Percentiles rank a stretch among this genome's conserved stretches.
Conservation (phyloP, 2,329 filamentous ascomycete genomes). For the Raffaelea deltoideospora region DNA sequence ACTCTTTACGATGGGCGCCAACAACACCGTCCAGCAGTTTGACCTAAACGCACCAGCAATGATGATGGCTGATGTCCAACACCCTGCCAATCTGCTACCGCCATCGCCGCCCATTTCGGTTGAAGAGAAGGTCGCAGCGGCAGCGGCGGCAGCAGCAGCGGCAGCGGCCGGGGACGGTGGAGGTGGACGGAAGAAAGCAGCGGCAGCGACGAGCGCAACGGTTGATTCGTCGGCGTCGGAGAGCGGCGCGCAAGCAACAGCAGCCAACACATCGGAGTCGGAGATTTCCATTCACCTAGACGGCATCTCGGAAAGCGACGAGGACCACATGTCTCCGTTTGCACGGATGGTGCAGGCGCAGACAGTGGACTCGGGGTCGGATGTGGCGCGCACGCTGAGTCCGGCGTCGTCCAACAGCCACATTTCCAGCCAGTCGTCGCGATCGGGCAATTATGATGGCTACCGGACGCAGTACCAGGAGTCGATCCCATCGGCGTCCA, state of each 20-base stretch:
- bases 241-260: neutral
- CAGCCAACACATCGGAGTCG: conserved; percentile 35
- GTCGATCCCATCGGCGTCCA: conserved; percentile 3
- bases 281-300: conserved; percentile 42
- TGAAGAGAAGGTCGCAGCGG: conserved; percentile 42
- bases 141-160: conserved; percentile 3
- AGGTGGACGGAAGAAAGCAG: too few relatives aligned
- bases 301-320: conserved; percentile 57
- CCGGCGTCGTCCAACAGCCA: conserved; percentile 49
- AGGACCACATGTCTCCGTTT: conserved; percentile 60
- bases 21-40: conserved; percentile 87
- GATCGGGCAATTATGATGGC: conserved; percentile 17
- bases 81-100: conserved; percentile 62
- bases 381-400: conserved; percentile 50
- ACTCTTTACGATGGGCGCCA: conserved; percentile 78
- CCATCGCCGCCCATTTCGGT: conserved; percentile 72
- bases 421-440: conserved; percentile 43
- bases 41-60: conserved; percentile 71
- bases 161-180: conserved; percentile 18
- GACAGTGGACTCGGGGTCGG: conserved; percentile 40
- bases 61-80: conserved; percentile 78
- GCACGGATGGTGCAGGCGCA: conserved; percentile 57
- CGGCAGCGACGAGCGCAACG: conserved; percentile 1
- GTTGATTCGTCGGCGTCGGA: conserved; percentile 1
- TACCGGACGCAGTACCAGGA: conserved; percentile 23